Evolutionary conservation across 495 filamentous ascomycete species (phyloP), one percentile per base, ranked within the genome.

Genomic region (Talaromyces nanjingensis): DNA sequence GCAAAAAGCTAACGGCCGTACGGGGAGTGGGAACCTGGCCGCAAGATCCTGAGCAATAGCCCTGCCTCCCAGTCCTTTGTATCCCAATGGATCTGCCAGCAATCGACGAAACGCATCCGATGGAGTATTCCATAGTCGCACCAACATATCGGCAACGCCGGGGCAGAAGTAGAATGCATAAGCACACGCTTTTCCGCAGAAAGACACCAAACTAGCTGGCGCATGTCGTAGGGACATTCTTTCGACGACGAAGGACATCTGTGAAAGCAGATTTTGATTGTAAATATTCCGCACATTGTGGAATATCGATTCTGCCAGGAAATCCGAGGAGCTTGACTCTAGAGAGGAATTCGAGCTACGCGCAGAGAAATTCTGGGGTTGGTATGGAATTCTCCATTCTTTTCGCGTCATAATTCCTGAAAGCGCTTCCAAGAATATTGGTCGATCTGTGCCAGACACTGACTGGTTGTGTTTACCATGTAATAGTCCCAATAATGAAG

Each of bases 81-180:
- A 70, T 14, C 79, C 60, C 12, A 87, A 86, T 63, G 89, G 84
- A 64, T 89, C 87, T 37, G 86, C 82, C 1, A 90, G 74, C 12
- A 92, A 84, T 42, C 91, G 86, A 63, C 89, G 86, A 67, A 96
- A 80, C 31, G 81, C 71, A 62, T 84, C 84, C 7, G 85, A 72
- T 24, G 85, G 83, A 33, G 89, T 79, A 47, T 85, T 85, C 94
- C 93, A 97, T 25, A 97, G 75, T 27, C 91, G 83, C 29, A 96
- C 85, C 60, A 98, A 80, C 45, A 93, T 85, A 68, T 97, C 93
- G 42, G 92, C 89, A 63, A 97, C 83, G 18, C 92, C 92, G 0
- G 92, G 89, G 45, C 91, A 94, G 72, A 97, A 98, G 71, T 94
- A 96, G 75, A 97, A 98, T 37, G 94, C 94, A 74, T 96, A 97